Base-by-base conservation (phyloP, 1,284 basidiomycete species). In the Fistulinella staudtii region DNA sequence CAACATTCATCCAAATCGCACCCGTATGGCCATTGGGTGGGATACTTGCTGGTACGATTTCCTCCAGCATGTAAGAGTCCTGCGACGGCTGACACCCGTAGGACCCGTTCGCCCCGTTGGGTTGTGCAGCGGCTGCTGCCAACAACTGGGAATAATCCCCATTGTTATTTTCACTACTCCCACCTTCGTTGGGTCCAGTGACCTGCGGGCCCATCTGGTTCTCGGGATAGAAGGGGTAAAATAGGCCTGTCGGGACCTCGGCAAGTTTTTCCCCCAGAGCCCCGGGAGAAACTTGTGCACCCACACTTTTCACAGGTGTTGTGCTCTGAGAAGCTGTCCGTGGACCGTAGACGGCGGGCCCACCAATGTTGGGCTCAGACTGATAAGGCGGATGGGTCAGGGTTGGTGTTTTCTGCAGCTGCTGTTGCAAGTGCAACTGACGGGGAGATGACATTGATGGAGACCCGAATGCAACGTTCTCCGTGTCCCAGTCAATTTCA, bases 161-260 rank as follows among this genome's bases (percentile, higher is more conserved):
- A 24, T 47, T 50, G 39, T 43, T 50, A 25, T 48, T 52, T 24
- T 57, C 60, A n/a, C 47, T 54, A 45, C 40, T 55, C 36, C 55
- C 46, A 4, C 46, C 43, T 7, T 60, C 64, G 37, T 42, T 60
- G 20, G 49, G 14, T 15, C 56, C 51, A 22, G 55, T 54, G 23
- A 53, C 17, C n/a, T 43, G 52, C 33, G 50, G 31, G 31, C 45
- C 53, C 50, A 72, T 63, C 27, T 65, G 64, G 30, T 71, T 70
- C 56, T 85, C 81, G 1, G 82, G 79, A 57, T 75, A 85, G 68
- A 85, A 85, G 1, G 85, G 85, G 56, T 85, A 88, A 64, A 88
- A 87, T 41, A 88, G 61, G 17, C 72, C 72, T 3, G 76, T 67
- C 3, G 84, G 82, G 38, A 87, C 70, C 34, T 85, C 80, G 5